Evolutionary conservation across 106 monocot species (phyloP).

Genomic region (Cymbidium sinense): DNA sequence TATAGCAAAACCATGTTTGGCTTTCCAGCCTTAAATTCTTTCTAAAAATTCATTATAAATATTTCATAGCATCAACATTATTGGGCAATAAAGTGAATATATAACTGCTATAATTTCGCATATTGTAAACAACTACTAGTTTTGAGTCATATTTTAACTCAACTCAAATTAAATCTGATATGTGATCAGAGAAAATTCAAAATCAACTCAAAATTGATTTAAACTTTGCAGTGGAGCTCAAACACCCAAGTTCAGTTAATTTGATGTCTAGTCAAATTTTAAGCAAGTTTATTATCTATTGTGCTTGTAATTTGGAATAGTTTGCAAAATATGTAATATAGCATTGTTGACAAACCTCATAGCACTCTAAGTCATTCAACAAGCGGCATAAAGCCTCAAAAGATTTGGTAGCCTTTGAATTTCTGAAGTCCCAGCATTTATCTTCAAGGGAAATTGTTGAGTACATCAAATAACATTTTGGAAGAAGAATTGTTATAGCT

Average conservation of each 20-base stretch:
- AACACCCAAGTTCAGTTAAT: too few species aligned
- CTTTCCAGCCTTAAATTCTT: conserved; percentile 12
- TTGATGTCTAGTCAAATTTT: too few species aligned
- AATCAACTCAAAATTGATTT: too few species aligned
- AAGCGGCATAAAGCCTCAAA: conserved; percentile 7
- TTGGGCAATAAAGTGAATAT: background rate
- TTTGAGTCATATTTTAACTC: too few species aligned
- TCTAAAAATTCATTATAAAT: background rate
- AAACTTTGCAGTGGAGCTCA: too few species aligned
- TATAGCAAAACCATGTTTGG: conserved; percentile 13
- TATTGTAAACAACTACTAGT: background rate
- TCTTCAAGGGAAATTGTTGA: too few species aligned
- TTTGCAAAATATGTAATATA: background rate
- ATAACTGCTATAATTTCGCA: background rate
- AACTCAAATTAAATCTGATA: too few species aligned
- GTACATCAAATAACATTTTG: too few species aligned
- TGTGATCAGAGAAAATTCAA: too few species aligned
- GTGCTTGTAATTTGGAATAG: background rate
- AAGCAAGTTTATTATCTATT: too few species aligned
- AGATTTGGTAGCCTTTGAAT: background rate
- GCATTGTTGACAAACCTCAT: conserved; percentile 1
- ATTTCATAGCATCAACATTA: background rate
- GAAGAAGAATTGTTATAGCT: too few species aligned
- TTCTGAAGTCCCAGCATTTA: too few species aligned
- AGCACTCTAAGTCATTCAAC: conserved; percentile 18